Conservation (phyloP, 2,329 filamentous ascomycete species). For the Mariannaea sp. region DNA sequence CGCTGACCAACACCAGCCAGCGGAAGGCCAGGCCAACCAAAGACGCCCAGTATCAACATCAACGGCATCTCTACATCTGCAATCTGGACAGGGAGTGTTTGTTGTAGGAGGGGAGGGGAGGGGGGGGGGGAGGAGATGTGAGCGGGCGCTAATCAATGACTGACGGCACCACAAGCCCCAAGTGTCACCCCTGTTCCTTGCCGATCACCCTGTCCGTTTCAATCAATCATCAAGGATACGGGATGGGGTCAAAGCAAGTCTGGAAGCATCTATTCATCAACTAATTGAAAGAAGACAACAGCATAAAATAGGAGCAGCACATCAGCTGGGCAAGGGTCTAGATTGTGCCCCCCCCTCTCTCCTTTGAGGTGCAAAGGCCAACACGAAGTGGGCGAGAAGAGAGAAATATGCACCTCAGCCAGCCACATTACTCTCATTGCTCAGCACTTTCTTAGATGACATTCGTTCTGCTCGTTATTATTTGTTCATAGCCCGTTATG, state of each 20-base stretch:
- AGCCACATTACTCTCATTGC: no score
- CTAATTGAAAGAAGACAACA: background rate
- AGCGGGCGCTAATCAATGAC: slow-evolving; percentile 5
- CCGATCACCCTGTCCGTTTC: slow-evolving; percentile 13
- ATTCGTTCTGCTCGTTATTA: no score
- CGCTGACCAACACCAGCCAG: no score
- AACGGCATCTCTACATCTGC: no score
- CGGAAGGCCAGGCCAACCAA: no score
- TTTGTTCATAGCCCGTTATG: no score
- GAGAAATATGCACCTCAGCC: background rate
- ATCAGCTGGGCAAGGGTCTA: slow-evolving; percentile 1
- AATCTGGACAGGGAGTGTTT: background rate
- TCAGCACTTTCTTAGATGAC: no score
- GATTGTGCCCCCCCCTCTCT: no score
- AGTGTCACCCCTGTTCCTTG: slow-evolving; percentile 12
- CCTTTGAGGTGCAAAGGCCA: background rate
- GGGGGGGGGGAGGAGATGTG: background rate
- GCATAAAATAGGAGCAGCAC: background rate
- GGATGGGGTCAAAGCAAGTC: slow-evolving; percentile 3
- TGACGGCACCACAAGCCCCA: slow-evolving; percentile 1
- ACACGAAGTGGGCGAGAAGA: background rate
- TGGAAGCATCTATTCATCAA: no score
- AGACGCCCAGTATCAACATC: no score
- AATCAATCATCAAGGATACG: slow-evolving; percentile 1
- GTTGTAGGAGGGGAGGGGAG: slow-evolving; percentile 5